phyloP scores from a whole-genome alignment of 805 yeast species.

The Candida stauntonica region DNA sequence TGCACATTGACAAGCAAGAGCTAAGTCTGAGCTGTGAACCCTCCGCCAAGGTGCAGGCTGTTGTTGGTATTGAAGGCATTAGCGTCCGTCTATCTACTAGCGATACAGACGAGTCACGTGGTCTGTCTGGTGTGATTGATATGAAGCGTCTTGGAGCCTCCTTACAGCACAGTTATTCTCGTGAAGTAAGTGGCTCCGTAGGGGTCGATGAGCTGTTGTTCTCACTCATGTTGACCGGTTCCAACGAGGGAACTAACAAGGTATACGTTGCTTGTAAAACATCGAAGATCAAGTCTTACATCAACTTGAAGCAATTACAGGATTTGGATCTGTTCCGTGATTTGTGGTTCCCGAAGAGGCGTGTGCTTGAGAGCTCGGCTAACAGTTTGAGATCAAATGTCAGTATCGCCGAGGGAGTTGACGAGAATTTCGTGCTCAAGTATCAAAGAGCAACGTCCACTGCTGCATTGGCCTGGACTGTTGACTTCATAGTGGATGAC shows the following conservation, averaged over 20 bases:
- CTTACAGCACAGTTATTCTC: conserved; percentile 84
- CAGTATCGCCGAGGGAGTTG: not conserved
- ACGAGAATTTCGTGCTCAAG: conserved; percentile 34
- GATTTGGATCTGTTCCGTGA: conserved; percentile 80
- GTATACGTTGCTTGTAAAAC: conserved; percentile 49
- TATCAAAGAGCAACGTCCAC: conserved; percentile 57
- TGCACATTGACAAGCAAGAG: conserved; percentile 68
- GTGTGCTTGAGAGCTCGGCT: conserved; percentile 2
- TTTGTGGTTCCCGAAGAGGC: conserved; percentile 60
- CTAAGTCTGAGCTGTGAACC: conserved; percentile 88
- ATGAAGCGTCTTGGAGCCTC: conserved; percentile 61
- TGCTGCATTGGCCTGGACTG: conserved; percentile 69
- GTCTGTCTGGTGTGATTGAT: conserved; percentile 41
- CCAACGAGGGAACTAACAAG: conserved; percentile 34
- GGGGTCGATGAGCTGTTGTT: conserved; percentile 42
- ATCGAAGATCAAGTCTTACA: conserved; percentile 51
- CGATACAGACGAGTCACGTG: conserved; percentile 35
- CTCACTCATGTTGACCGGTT: conserved; percentile 44
- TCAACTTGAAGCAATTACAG: conserved; percentile 81
- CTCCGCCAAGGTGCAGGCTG: conserved; percentile 85
- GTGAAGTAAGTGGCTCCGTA: conserved; percentile 80
- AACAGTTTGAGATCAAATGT: conserved; percentile 23
- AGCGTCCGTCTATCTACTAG: conserved; percentile 53
- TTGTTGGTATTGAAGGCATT: conserved; percentile 69
- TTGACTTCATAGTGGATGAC: conserved; percentile 52